These are phyloP conservation scores for Ophiocordyceps camponoti-floridani DNA, from an alignment of 2,329 filamentous ascomycete species.

Conservation along the genomic window DNA sequence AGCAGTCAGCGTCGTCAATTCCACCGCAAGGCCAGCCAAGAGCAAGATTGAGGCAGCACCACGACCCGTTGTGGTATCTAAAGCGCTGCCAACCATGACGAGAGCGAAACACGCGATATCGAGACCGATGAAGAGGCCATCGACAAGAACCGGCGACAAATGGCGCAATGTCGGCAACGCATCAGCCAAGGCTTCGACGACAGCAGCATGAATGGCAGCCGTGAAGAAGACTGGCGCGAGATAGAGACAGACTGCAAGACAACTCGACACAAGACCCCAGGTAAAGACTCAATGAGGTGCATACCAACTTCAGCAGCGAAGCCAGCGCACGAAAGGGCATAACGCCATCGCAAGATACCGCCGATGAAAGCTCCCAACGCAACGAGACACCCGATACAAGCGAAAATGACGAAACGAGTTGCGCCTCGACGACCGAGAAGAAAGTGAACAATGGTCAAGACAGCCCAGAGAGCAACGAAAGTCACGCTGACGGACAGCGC, in stretches of 20 bases:
- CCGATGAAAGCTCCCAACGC: constrained; percentile 42
- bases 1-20: too few relatives aligned
- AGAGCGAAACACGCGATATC: constrained; percentile 11
- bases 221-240: constrained; percentile 28
- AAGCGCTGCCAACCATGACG: too few relatives aligned
- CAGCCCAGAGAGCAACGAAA: constrained; percentile 30
- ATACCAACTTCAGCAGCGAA: constrained; percentile 50
- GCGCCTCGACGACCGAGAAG: too few relatives aligned
- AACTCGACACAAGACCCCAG: too few relatives aligned
- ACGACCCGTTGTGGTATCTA: too few relatives aligned
- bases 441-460: constrained; percentile 20
- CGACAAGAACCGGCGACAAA: constrained; percentile 3
- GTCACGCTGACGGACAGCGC: constrained; percentile 29
- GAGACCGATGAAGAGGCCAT: constrained; percentile 33
- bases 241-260: constrained; percentile 32
- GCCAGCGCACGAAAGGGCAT: constrained; percentile 38
- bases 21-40: too few relatives aligned
- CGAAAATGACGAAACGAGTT: constrained; percentile 8
- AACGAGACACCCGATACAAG: too few relatives aligned
- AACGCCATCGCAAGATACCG: constrained; percentile 34
- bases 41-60: too few relatives aligned
- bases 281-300: constrained; percentile 3
- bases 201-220: constrained; percentile 49
- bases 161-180: too few relatives aligned
- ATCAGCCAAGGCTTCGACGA: constrained; percentile 16